phyloP scores from a whole-genome alignment of 345 rosid genomes.

The Nephelium lappaceum region DNA sequence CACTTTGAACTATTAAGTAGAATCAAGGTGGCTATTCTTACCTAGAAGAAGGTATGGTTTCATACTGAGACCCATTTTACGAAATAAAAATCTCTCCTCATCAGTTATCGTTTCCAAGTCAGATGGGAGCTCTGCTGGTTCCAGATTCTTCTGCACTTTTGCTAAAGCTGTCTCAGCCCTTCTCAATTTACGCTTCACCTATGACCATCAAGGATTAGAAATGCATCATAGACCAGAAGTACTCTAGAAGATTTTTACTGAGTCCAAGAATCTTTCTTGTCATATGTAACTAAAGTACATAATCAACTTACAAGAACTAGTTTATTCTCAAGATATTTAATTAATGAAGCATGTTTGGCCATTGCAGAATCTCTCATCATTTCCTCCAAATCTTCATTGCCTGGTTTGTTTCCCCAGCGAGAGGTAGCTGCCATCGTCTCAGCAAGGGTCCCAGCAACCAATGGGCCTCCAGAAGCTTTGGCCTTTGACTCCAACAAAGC shows the following conservation, averaged over 20 bases:
- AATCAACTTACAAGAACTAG: conserved; percentile 63
- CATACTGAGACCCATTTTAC: conserved; percentile 91
- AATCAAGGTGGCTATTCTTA: conserved; percentile 41
- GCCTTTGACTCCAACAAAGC: conserved; percentile 32
- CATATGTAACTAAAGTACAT: background rate
- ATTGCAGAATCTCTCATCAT: conserved; percentile 64
- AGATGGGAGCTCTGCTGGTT: conserved; percentile 75
- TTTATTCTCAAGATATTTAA: conserved; percentile 68
- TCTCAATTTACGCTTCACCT: conserved; percentile 75
- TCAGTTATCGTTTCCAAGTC: conserved; percentile 80
- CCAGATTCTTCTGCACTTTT: conserved; percentile 69
- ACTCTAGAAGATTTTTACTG: background rate
- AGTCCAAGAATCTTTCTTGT: conserved; percentile 1
- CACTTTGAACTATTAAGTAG: conserved; percentile 1
- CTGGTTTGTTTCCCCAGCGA: conserved; percentile 68
- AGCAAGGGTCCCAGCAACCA: conserved; percentile 86
- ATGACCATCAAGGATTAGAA: conserved; percentile 28
- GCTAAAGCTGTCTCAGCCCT: conserved; percentile 68
- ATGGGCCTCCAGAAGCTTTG: conserved; percentile 39
- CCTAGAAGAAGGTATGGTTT: conserved; percentile 83
- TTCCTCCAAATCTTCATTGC: conserved; percentile 56
- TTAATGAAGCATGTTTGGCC: conserved; percentile 50
- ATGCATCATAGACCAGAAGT: conserved; percentile 11
- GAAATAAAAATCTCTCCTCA: conserved; percentile 83
- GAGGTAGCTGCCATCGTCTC: conserved; percentile 86